phyloP scores from a whole-genome alignment of 1,139 yeast genomes.

The Diutina siamensis region DNA sequence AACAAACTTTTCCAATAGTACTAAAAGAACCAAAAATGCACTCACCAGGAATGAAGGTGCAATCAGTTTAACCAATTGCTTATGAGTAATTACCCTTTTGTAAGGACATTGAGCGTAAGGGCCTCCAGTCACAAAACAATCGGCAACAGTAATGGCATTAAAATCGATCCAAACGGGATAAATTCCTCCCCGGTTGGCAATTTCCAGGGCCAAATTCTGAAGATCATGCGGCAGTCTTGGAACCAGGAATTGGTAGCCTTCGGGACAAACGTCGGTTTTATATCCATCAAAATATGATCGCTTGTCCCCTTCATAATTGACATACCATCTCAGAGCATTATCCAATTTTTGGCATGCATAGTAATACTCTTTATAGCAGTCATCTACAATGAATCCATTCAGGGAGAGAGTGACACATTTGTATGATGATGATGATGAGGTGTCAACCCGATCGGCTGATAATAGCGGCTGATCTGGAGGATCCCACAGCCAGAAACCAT shows the following conservation, averaged over 20 bases:
- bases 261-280: slow-evolving; percentile 33
- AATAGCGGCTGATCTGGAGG: slow-evolving; percentile 34
- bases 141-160: slow-evolving; percentile 61
- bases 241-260: slow-evolving; percentile 36
- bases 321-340: slow-evolving; percentile 35
- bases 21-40: slow-evolving; percentile 13
- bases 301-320: slow-evolving; percentile 21
- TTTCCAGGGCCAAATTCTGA: slow-evolving; percentile 2
- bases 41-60: slow-evolving; percentile 58
- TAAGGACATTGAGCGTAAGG: slow-evolving; percentile 74
- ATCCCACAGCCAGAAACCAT: slow-evolving; percentile 63
- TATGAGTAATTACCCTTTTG: slow-evolving; percentile 38
- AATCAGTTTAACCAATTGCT: slow-evolving; percentile 51
- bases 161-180: slow-evolving; percentile 68
- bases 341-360: slow-evolving; percentile 44
- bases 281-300: slow-evolving; percentile 41
- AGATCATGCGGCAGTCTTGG: slow-evolving; percentile 33
- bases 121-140: slow-evolving; percentile 87
- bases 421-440: slow-evolving; percentile 20
- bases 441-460: slow-evolving; percentile 6
- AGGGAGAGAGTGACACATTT: slow-evolving; percentile 48
- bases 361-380: slow-evolving; percentile 46
- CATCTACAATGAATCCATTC: slow-evolving; percentile 46
- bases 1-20: slow-evolving; percentile 21
- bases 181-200: slow-evolving; percentile 12